A percentile compares a stretch with the other conserved stretches of the same genome.
Evolutionary conservation across 2,329 filamentous ascomycete genomes (phyloP).

Genomic region (Harringtonia lauricola): DNA sequence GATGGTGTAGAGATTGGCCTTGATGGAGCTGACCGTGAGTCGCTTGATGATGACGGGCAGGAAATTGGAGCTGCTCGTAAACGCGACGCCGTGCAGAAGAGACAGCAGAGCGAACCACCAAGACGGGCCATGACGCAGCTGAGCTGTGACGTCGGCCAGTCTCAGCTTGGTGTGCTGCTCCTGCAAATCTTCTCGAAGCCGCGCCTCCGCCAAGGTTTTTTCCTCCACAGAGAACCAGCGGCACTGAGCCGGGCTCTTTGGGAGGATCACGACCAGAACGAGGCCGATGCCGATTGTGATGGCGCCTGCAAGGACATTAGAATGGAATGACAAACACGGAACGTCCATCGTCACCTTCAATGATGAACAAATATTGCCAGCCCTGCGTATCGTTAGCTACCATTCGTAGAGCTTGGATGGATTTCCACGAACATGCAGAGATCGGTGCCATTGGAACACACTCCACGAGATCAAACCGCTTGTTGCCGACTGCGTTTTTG

Average conservation of each 20-base stretch:
- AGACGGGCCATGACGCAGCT: background rate
- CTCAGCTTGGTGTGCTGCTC: background rate
- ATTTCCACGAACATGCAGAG: too few relatives aligned
- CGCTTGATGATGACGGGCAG: background rate
- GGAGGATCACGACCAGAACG: background rate
- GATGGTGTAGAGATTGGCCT: background rate
- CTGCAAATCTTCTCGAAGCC: background rate
- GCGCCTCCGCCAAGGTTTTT: background rate
- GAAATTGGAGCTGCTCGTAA: background rate
- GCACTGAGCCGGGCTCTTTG: background rate
- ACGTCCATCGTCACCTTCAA: background rate
- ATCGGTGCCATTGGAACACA: background rate
- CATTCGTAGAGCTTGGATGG: too few relatives aligned
- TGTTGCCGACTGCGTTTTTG: background rate
- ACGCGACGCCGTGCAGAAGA: background rate
- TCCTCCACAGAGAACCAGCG: background rate
- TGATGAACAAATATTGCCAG: background rate
- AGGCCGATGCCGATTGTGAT: background rate
- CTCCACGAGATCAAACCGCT: background rate
- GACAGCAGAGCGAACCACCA: background rate
- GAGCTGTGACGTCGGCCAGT: background rate
- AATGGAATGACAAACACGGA: too few relatives aligned
- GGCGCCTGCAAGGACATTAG: too few relatives aligned
- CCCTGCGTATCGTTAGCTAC: background rate
- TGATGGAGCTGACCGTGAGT: background rate